Conservation (phyloP, 306 rosid genomes). For the Cucumis sativus region DNA sequence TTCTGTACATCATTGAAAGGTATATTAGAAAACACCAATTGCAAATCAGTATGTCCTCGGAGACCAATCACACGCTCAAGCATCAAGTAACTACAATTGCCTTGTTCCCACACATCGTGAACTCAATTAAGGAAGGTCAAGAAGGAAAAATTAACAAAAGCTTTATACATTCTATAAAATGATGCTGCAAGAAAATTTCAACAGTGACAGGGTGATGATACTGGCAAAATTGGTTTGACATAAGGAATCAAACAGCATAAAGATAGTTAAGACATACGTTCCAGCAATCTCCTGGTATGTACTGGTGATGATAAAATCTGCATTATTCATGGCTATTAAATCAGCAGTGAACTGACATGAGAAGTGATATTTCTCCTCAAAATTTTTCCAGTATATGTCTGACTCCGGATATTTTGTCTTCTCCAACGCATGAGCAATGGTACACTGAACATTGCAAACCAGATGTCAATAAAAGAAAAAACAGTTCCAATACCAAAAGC, state of each 20-base stretch:
- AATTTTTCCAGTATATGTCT: constrained; percentile 72
- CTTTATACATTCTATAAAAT: no score
- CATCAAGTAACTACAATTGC: no score
- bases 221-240: neutral
- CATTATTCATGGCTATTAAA: constrained; percentile 78
- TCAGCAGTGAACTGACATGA: constrained; percentile 95
- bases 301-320: constrained; percentile 95
- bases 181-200: neutral
- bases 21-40: neutral
- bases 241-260: neutral
- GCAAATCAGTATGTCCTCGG: neutral
- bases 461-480: constrained; percentile 9
- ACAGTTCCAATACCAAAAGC: neutral
- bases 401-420: constrained; percentile 94
- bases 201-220: neutral
- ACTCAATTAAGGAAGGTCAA: no score
- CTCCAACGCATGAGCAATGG: constrained; percentile 88
- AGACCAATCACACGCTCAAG: no score
- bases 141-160: no score
- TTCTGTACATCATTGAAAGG: neutral
- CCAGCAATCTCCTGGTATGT: constrained; percentile 99
- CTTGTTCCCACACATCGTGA: no score
- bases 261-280: constrained; percentile 33
- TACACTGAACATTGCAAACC: constrained; percentile 45
- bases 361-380: constrained; percentile 82